phyloP scores from a whole-genome alignment of 805 yeast genomes.

The Aciculoconidium aculeatum region DNA sequence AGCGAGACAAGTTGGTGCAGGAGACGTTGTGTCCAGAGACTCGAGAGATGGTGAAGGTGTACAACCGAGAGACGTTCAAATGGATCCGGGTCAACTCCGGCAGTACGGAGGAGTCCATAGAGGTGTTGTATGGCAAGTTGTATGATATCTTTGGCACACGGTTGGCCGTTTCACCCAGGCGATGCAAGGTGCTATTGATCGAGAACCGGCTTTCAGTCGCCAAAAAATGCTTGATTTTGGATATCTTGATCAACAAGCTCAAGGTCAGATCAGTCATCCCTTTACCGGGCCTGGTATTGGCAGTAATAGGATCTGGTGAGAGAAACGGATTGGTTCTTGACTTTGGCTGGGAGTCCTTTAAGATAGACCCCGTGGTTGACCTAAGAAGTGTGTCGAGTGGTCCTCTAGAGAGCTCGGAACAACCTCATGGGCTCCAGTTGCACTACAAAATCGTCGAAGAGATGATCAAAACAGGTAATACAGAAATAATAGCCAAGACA shows the following conservation, averaged over 20 bases:
- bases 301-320: constrained; percentile 16
- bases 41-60: constrained; percentile 7
- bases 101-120: not conserved
- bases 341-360: constrained; percentile 21
- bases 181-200: constrained; percentile 18
- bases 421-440: constrained; percentile 12
- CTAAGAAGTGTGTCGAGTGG: constrained; percentile 11
- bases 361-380: constrained; percentile 18
- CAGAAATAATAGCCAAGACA: constrained; percentile 5
- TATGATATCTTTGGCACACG: constrained; percentile 10
- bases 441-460: constrained; percentile 14
- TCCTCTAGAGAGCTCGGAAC: constrained; percentile 1
- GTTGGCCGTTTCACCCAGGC: constrained; percentile 14
- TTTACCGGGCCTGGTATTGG: constrained; percentile 14
- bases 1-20: constrained; percentile 7
- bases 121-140: constrained; percentile 5
- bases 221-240: constrained; percentile 13
- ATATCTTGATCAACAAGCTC: constrained; percentile 16
- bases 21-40: not conserved
- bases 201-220: constrained; percentile 12
- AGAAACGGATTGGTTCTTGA: constrained; percentile 24
- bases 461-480: constrained; percentile 9
- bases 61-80: constrained; percentile 6
- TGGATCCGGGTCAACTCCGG: constrained; percentile 7
- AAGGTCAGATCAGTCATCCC: constrained; percentile 20